Base-by-base conservation (phyloP, 768 basidiomycete species). In the Leccinum barrowsii region DNA sequence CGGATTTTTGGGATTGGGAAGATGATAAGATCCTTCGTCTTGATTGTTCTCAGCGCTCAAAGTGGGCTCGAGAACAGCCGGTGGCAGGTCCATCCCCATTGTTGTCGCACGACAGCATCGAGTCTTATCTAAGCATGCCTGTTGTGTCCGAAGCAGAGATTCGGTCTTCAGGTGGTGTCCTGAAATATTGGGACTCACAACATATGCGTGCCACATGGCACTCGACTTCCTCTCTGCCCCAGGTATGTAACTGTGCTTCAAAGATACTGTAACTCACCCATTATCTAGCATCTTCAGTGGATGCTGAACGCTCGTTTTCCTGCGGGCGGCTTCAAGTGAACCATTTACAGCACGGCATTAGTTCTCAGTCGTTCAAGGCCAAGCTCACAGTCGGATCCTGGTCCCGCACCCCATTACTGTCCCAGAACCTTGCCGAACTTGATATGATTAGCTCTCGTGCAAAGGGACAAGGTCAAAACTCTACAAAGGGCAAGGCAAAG, bases 311-410 rank as follows among this genome's bases (percentile, higher is more conserved):
- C 4, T 21, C 56, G 28, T 57, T 57, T 22, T 57, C 42, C 4
- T 40, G 50, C 4, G 37, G 50, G 13, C 42, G 42, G 15, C 40
- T 50, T 5, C 50, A 57, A 12, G 47, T 52, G 7, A 57, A 57
- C 24, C 50, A 50, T 24, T 22, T 56, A 19, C 56, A 56, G 22
- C 56, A 56, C 21, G 26, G 34, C 2, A 56, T 42, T 7, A 22
- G 26, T 7, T 51, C 55, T 5, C 56, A 56, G 10, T 35, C 37
- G 12, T 34, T 34, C 12, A 34, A 34, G 32, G 49, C 50, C 3
- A 22, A 57, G 22, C 21, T 57, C 10, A 49, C 50, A 24, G 22
- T 57, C 6, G 56, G 56, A 21, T 57, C 56, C 19, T 57, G 56
- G 50, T 46, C 24, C 30, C 13, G 26, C 7, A 49, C 24, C 7